Evolutionary conservation across 768 basidiomycete genomes (phyloP).

Genomic region (Lactifluus pinguis): DNA sequence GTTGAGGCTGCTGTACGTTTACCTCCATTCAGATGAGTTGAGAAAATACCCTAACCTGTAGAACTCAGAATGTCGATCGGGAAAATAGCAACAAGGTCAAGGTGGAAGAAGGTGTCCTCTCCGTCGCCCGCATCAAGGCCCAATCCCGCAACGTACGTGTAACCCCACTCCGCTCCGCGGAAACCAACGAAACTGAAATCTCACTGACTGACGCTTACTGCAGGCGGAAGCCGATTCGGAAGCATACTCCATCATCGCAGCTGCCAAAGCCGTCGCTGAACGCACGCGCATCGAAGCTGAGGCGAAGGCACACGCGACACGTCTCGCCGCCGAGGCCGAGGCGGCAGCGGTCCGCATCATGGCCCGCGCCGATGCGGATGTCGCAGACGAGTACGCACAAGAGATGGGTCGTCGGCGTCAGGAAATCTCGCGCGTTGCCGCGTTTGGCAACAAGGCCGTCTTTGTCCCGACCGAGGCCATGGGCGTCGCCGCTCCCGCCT

Average conservation of each 20-base stretch:
- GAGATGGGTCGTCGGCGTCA: slow-evolving; percentile 67
- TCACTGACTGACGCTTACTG: not conserved
- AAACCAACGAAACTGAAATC: not conserved
- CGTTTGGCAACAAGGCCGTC: slow-evolving; percentile 60
- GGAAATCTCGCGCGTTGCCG: slow-evolving; percentile 52
- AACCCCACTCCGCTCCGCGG: not conserved
- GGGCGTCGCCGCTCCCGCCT: slow-evolving; percentile 49
- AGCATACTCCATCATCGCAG: slow-evolving; percentile 64
- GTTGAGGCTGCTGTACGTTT: slow-evolving; percentile 70
- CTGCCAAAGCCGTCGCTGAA: slow-evolving; percentile 66
- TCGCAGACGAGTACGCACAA: slow-evolving; percentile 56
- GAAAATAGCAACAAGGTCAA: slow-evolving; percentile 86
- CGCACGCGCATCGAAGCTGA: slow-evolving; percentile 58
- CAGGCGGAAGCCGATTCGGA: slow-evolving; percentile 66
- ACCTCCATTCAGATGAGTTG: not conserved
- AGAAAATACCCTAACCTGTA: not conserved
- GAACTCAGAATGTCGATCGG: slow-evolving; percentile 64
- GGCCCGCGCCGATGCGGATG: slow-evolving; percentile 51
- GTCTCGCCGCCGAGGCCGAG: slow-evolving; percentile 67
- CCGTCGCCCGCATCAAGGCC: slow-evolving; percentile 71
- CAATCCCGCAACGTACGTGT: slow-evolving; percentile 42
- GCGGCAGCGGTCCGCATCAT: slow-evolving; percentile 58
- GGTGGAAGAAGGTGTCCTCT: slow-evolving; percentile 70
- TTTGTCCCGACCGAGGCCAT: slow-evolving; percentile 60
- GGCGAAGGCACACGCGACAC: slow-evolving; percentile 69